A percentile compares a stretch with the other conserved stretches of the same genome.
These are phyloP conservation scores for Beauveria caledonica DNA, from an alignment of 2,329 filamentous ascomycete genomes.

Conservation along the genomic window DNA sequence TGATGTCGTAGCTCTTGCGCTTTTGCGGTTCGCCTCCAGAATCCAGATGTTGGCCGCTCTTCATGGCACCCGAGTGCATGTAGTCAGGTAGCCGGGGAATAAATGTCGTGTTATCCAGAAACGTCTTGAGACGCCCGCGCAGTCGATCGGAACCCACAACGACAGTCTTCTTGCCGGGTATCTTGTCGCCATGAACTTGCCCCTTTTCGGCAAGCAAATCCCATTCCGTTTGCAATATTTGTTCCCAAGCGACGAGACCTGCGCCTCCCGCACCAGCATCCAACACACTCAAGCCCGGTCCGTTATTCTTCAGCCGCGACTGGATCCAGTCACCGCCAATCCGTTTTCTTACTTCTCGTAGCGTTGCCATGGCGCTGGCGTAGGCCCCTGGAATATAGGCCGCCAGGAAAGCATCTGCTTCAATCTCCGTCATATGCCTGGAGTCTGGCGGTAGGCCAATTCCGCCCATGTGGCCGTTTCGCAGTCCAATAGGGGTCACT, in stretches of 20 bases:
- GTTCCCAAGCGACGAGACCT: constrained; percentile 65
- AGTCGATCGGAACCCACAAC: constrained; percentile 69
- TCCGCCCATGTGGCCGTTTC: constrained; percentile 51
- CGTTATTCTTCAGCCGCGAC: constrained; percentile 44
- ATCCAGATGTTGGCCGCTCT: constrained; percentile 47
- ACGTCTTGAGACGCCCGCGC: constrained; percentile 62
- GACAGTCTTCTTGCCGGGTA: constrained; percentile 69
- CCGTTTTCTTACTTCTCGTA: constrained; percentile 67
- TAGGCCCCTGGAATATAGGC: constrained; percentile 64
- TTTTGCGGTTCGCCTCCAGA: constrained; percentile 44
- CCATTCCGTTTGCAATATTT: constrained; percentile 76
- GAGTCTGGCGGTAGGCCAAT: constrained; percentile 58
- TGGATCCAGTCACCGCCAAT: constrained; percentile 64
- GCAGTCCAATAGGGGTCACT: constrained; percentile 53
- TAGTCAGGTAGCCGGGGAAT: constrained; percentile 88
- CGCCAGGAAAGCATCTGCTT: constrained; percentile 65
- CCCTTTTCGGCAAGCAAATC: constrained; percentile 52
- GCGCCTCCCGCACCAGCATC: constrained; percentile 70
- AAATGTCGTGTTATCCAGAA: constrained; percentile 86
- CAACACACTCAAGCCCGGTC: constrained; percentile 51
- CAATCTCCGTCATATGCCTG: constrained; percentile 62
- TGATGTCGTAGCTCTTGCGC: constrained; percentile 78
- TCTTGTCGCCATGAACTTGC: constrained; percentile 32
- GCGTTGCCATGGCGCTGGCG: constrained; percentile 54
- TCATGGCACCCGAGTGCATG: constrained; percentile 54